Evolutionary conservation across 495 filamentous ascomycete genomes (phyloP).

Genomic region (Acidiella bohemica): DNA sequence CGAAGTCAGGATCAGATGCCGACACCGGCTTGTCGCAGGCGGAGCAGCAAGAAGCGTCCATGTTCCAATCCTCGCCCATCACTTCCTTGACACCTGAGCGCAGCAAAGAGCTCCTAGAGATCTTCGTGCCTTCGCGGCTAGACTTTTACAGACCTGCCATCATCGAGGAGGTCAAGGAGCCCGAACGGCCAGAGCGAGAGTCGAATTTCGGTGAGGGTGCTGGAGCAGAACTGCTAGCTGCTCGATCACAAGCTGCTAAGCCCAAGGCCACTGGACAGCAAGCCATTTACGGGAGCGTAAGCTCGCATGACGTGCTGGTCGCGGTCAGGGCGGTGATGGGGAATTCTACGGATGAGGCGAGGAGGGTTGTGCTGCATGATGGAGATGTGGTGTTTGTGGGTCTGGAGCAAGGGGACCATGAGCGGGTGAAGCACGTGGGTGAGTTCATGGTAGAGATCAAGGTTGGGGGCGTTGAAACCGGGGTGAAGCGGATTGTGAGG

Average conservation of each 20-base stretch:
- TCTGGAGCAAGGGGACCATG: slow-evolving; percentile 23
- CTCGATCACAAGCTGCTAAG: slow-evolving; percentile 1
- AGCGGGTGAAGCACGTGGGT: slow-evolving; percentile 43
- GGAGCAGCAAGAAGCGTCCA: slow-evolving; percentile 6
- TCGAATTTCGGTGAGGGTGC: slow-evolving; percentile 14
- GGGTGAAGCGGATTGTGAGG: slow-evolving; percentile 34
- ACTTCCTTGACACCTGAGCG: slow-evolving; percentile 25
- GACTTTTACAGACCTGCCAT: slow-evolving; percentile 42
- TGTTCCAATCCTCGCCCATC: slow-evolving; percentile 14
- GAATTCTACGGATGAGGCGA: slow-evolving; percentile 36
- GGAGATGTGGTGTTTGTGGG: slow-evolving; percentile 40
- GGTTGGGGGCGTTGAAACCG: slow-evolving; percentile 35
- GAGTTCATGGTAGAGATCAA: slow-evolving; percentile 40
- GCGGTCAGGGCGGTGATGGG: slow-evolving; percentile 36
- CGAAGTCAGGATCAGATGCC: not conserved
- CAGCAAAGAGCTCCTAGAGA: slow-evolving; percentile 35
- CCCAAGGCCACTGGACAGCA: slow-evolving; percentile 2
- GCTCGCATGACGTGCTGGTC: slow-evolving; percentile 37
- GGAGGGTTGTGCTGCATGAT: slow-evolving; percentile 35
- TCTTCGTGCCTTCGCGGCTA: slow-evolving; percentile 35
- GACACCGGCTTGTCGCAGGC: not conserved
- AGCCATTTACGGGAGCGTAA: slow-evolving; percentile 46
- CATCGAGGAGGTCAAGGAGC: slow-evolving; percentile 7
- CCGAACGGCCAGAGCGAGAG: slow-evolving; percentile 4
- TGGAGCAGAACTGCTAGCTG: slow-evolving; percentile 19